A percentile compares a stretch with the other conserved stretches of the same genome.
These are phyloP conservation scores for Agaricus sinodeliciosus DNA, from an alignment of 768 basidiomycete species.

Conservation along the genomic window DNA sequence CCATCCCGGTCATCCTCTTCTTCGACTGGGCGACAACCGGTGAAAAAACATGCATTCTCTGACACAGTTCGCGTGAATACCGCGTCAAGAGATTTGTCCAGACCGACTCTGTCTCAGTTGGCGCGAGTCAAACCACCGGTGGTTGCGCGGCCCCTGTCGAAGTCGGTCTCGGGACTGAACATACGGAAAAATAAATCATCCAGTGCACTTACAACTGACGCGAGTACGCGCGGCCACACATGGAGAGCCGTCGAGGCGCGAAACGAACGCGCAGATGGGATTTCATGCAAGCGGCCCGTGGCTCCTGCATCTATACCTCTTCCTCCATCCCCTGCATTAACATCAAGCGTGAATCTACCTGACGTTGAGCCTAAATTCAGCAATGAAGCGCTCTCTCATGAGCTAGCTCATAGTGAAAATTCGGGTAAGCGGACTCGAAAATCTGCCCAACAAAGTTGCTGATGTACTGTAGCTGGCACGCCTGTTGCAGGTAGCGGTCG, in stretches of 20 bases:
- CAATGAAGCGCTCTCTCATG: too few relatives aligned
- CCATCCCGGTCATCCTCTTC: neutral
- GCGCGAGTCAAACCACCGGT: constrained; percentile 18
- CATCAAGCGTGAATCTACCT: neutral
- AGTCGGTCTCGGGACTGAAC: constrained; percentile 11
- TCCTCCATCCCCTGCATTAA: constrained; percentile 27
- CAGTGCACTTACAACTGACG: neutral
- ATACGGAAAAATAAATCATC: neutral
- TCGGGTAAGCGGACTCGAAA: too few relatives aligned
- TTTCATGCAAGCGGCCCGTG: constrained; percentile 13
- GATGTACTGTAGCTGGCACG: constrained; percentile 11
- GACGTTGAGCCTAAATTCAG: neutral
- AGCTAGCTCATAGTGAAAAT: too few relatives aligned
- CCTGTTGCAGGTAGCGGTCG: constrained; percentile 8
- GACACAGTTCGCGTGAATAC: neutral
- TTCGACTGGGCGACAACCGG: neutral
- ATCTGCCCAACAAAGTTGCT: neutral
- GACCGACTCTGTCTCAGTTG: constrained; percentile 23
- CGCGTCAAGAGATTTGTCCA: constrained; percentile 13
- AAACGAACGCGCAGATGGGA: neutral
- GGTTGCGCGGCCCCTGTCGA: constrained; percentile 9
- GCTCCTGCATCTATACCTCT: constrained; percentile 28
- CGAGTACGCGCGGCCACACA: neutral
- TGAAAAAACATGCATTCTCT: neutral
- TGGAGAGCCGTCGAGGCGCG: neutral